Evolutionary conservation across 2,329 filamentous ascomycete species (phyloP).

Genomic region (Chalara sp.): DNA sequence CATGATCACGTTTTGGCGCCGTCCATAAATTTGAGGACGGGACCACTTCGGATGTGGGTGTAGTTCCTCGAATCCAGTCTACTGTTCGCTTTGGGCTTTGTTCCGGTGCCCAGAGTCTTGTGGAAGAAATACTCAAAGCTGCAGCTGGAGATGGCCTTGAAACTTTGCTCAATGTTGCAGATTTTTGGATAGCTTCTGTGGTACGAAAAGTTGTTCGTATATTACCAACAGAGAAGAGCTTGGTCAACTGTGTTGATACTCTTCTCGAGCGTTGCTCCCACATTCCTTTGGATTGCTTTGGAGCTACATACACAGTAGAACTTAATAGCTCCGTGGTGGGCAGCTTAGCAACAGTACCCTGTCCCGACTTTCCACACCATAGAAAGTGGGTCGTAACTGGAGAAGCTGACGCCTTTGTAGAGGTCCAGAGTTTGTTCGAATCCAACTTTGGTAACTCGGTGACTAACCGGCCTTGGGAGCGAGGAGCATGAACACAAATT

Average conservation of each 20-base stretch:
- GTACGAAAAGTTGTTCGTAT: constrained; percentile 11
- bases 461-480: no score
- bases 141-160: constrained; percentile 6
- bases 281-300: background rate
- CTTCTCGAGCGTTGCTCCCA: constrained; percentile 10
- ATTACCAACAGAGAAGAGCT: constrained; percentile 15
- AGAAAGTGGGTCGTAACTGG: no score
- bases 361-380: no score
- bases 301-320: background rate
- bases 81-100: background rate
- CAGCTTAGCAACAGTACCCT: no score
- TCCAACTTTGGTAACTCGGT: no score
- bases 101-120: constrained; percentile 14
- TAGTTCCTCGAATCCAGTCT: constrained; percentile 11
- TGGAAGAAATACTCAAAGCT: constrained; percentile 12
- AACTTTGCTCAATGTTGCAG: constrained; percentile 10
- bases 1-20: background rate
- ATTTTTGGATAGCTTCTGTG: constrained; percentile 15
- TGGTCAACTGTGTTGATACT: constrained; percentile 2
- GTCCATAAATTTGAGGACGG: constrained; percentile 12
- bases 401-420: no score
- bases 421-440: no score
- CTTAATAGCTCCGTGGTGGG: background rate
- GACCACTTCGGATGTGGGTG: background rate
- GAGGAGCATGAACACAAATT: no score